Percentiles rank a stretch among this genome's conserved stretches.
Evolutionary conservation across 371 early-diverging fungal genomes (phyloP).

Genomic region (Mucor circinelloides): DNA sequence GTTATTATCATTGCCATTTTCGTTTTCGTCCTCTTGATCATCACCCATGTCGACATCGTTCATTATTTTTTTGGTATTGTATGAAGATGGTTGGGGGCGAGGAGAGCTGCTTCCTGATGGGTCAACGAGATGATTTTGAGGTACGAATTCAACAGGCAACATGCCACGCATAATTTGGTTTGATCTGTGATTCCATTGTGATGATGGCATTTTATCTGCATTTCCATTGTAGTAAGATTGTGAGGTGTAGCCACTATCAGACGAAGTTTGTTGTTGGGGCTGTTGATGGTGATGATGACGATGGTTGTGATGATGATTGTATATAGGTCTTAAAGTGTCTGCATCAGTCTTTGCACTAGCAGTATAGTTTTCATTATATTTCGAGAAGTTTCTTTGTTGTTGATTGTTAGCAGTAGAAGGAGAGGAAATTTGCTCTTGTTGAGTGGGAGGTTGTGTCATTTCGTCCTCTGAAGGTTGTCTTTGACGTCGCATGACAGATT

Average conservation of each 20-base stretch:
- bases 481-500: conserved; percentile 13
- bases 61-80: not conserved
- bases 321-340: not conserved
- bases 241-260: conserved; percentile 20
- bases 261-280: conserved; percentile 4
- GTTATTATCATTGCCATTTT: not conserved
- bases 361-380: not conserved
- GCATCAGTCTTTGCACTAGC: not conserved
- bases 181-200: conserved; percentile 17
- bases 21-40: not conserved
- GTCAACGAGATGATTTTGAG: not conserved
- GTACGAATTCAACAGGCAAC: conserved; percentile 25
- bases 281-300: not conserved
- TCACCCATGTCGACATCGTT: not conserved
- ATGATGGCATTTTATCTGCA: not conserved
- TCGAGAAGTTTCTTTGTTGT: not conserved
- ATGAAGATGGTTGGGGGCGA: not conserved
- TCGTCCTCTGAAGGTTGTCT: conserved; percentile 6
- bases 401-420: not conserved
- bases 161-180: conserved; percentile 29
- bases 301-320: not conserved
- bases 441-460: not conserved
- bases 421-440: not conserved
- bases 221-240: not conserved
- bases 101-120: not conserved